phyloP scores from a whole-genome alignment of 768 basidiomycete genomes.

The Tephrocybe rancida region DNA sequence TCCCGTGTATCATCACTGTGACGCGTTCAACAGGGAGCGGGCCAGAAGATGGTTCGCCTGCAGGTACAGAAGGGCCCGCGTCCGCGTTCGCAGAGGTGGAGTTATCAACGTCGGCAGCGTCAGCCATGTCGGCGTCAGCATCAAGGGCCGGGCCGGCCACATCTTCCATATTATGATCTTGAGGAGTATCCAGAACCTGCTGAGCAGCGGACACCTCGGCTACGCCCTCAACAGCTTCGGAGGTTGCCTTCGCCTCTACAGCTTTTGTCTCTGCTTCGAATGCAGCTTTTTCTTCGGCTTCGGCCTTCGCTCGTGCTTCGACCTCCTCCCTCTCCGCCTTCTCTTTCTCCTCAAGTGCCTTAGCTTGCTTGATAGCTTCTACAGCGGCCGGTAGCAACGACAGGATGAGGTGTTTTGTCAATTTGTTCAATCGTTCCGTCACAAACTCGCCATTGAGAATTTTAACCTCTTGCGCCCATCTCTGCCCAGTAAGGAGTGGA shows the following conservation, averaged over 20 bases:
- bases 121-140: conserved; percentile 35
- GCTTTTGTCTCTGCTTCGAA: conserved; percentile 36
- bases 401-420: conserved; percentile 72
- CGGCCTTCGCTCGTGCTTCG: conserved; percentile 36
- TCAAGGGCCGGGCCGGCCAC: conserved; percentile 21
- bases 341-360: conserved; percentile 59
- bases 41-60: conserved; percentile 23
- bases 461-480: conserved; percentile 90
- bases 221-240: conserved; percentile 32
- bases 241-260: conserved; percentile 33
- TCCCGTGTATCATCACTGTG: conserved; percentile 91
- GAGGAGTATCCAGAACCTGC: conserved; percentile 13
- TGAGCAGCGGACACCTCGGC: conserved; percentile 29
- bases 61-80: conserved; percentile 20
- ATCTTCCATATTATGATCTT: conserved; percentile 39
- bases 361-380: conserved; percentile 59
- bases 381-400: conserved; percentile 81
- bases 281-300: conserved; percentile 31
- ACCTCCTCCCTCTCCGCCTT: conserved; percentile 42
- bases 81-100: conserved; percentile 24
- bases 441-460: conserved; percentile 78
- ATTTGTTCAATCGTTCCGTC: conserved; percentile 61
- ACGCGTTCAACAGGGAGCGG: conserved; percentile 58
- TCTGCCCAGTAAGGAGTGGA: conserved; percentile 78
- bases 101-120: conserved; percentile 37